A percentile compares a stretch with the other conserved stretches of the same genome.
These are phyloP conservation scores for Thamnidium elegans DNA, from an alignment of 192 early-diverging fungal genomes.

Conservation along the genomic window DNA sequence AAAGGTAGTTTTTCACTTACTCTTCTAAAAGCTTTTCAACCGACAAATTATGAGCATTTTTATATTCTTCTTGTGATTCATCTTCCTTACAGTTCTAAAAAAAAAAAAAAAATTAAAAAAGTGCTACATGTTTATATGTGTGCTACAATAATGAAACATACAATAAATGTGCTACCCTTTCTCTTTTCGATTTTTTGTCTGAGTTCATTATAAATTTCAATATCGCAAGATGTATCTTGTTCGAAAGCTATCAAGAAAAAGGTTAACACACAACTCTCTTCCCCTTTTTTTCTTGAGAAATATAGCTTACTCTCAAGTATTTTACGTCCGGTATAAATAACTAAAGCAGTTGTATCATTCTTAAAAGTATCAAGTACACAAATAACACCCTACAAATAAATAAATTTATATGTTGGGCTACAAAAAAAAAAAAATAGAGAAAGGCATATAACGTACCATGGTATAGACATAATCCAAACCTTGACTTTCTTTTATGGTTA, in stretches of 20 bases:
- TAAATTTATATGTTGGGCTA: not conserved
- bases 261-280: not conserved
- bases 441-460: not conserved
- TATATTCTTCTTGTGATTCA: not conserved
- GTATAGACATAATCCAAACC: constrained; percentile 12
- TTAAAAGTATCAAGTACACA: constrained; percentile 6
- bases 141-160: constrained; percentile 2
- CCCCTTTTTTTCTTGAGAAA: no score
- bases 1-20: constrained; percentile 1
- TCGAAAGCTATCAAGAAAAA: no score
- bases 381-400: constrained; percentile 9
- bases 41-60: constrained; percentile 5
- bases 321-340: constrained; percentile 7
- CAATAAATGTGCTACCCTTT: constrained; percentile 2
- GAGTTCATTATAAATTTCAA: constrained; percentile 8
- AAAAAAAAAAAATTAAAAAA: no score
- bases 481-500: constrained; percentile 1
- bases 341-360: not conserved
- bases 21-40: constrained; percentile 3
- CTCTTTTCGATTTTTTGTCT: constrained; percentile 8
- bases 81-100: not conserved
- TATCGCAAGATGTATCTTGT: not conserved
- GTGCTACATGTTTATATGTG: not conserved
- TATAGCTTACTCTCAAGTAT: not conserved
- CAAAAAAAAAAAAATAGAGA: not conserved